These are phyloP conservation scores for Colletotrichum caudatum DNA, from an alignment of 2,329 filamentous ascomycete genomes.

Conservation along the genomic window DNA sequence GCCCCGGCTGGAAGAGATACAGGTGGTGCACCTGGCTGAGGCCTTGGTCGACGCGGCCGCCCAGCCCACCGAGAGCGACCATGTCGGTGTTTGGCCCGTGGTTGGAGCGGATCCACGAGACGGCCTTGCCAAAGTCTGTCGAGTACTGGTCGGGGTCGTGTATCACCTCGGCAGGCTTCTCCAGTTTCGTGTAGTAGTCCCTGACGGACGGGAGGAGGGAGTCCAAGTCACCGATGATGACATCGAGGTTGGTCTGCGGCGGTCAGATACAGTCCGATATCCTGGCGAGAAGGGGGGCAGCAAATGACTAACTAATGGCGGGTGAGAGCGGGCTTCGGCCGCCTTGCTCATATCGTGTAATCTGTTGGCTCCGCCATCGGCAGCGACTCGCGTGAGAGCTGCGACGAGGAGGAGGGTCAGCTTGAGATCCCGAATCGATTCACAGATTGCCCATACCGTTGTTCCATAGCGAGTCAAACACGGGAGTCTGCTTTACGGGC, in stretches of 20 bases:
- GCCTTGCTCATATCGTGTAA: constrained; percentile 61
- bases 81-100: constrained; percentile 65
- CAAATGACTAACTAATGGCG: constrained; percentile 24
- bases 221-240: constrained; percentile 92
- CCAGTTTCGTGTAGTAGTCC: constrained; percentile 72
- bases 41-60: constrained; percentile 92
- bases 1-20: constrained; percentile 70
- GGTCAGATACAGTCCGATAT: not conserved
- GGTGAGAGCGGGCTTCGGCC: constrained; percentile 3
- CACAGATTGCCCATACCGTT: constrained; percentile 54
- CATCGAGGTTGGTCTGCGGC: constrained; percentile 68
- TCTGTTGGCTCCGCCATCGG: constrained; percentile 90
- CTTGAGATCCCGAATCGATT: not conserved
- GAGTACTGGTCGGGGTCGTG: constrained; percentile 84
- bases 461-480: constrained; percentile 63
- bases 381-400: constrained; percentile 80
- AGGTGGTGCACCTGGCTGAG: constrained; percentile 91
- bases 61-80: constrained; percentile 86
- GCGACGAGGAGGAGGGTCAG: constrained; percentile 43
- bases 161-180: constrained; percentile 68
- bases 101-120: constrained; percentile 66
- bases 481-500: constrained; percentile 59
- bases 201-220: constrained; percentile 75
- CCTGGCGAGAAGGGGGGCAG: not conserved
- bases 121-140: constrained; percentile 91